Evolutionary conservation across 164 flowering plant species (phyloP).

Genomic region (Euptelea pleiosperma): DNA sequence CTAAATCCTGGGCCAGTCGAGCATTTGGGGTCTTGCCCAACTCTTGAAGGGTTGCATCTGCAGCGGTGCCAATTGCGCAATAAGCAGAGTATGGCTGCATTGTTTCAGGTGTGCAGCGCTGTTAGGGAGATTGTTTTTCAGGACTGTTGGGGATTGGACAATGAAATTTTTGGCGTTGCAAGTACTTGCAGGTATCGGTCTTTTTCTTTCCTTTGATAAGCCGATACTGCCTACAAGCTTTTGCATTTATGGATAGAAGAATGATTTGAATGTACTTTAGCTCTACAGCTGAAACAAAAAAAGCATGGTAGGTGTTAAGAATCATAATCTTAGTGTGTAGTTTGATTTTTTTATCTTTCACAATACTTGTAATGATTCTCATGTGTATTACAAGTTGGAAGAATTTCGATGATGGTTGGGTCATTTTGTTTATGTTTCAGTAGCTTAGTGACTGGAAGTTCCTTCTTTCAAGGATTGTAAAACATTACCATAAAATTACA

Average conservation of each 20-base stretch:
- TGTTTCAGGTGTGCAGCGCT: slow-evolving; percentile 60
- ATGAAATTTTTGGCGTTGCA: slow-evolving; percentile 59
- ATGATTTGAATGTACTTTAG: too few relatives aligned
- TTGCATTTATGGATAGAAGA: background rate
- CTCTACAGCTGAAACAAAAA: too few relatives aligned
- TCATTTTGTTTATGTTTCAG: too few relatives aligned
- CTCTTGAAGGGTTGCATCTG: slow-evolving; percentile 67
- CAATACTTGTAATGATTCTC: background rate
- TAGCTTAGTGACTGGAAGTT: too few relatives aligned
- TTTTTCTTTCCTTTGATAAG: slow-evolving; percentile 6
- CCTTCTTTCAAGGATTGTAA: too few relatives aligned
- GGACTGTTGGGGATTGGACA: slow-evolving; percentile 92
- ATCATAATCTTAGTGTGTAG: background rate
- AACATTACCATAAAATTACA: background rate
- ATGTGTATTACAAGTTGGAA: background rate
- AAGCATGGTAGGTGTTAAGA: too few relatives aligned
- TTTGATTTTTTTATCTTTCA: background rate
- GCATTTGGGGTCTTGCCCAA: slow-evolving; percentile 64
- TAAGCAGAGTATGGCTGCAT: slow-evolving; percentile 47
- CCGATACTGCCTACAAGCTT: background rate
- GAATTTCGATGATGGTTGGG: background rate
- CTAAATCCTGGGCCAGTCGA: slow-evolving; percentile 50
- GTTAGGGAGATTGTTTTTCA: slow-evolving; percentile 57
- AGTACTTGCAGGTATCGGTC: slow-evolving; percentile 58
- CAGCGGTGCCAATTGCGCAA: slow-evolving; percentile 79